These are phyloP conservation scores for Fistulinella prunicolor DNA, from an alignment of 768 basidiomycete genomes.

Conservation along the genomic window DNA sequence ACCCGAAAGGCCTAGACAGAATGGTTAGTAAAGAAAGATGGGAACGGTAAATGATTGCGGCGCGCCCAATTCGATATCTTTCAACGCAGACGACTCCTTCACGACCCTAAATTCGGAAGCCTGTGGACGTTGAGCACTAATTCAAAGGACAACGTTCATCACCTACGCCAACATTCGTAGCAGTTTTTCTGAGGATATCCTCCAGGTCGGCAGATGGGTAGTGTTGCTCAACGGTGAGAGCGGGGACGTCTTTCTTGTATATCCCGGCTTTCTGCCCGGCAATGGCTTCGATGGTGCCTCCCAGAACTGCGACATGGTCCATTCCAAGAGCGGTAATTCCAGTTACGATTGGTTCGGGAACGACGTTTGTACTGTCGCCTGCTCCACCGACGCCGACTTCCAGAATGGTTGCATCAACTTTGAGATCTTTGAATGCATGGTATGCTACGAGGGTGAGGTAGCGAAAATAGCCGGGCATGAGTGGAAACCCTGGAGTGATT, in stretches of 20 bases:
- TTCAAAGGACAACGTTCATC: background rate
- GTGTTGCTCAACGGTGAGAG: constrained; percentile 79
- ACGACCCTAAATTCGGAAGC: constrained; percentile 69
- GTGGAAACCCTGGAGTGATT: constrained; percentile 45
- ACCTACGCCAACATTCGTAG: constrained; percentile 61
- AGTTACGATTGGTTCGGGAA: constrained; percentile 85
- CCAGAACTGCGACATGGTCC: constrained; percentile 86
- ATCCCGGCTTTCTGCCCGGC: constrained; percentile 97
- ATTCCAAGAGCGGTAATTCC: constrained; percentile 89
- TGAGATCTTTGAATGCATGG: constrained; percentile 79
- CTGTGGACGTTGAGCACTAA: constrained; percentile 31
- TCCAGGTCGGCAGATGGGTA: constrained; percentile 67
- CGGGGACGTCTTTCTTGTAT: constrained; percentile 89
- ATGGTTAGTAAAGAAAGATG: constrained; percentile 4
- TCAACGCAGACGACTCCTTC: constrained; percentile 47
- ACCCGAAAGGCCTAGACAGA: constrained; percentile 70
- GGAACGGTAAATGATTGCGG: background rate
- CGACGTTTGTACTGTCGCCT: constrained; percentile 94
- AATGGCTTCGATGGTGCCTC: constrained; percentile 85
- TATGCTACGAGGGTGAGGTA: constrained; percentile 91
- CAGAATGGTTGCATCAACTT: constrained; percentile 86
- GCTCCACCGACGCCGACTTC: constrained; percentile 96
- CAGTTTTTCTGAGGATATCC: constrained; percentile 62
- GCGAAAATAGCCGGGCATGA: constrained; percentile 91
- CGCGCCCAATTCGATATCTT: constrained; percentile 60